These are phyloP conservation scores for Lactarius sanguifluus DNA, from an alignment of 768 basidiomycete genomes.

Conservation along the genomic window DNA sequence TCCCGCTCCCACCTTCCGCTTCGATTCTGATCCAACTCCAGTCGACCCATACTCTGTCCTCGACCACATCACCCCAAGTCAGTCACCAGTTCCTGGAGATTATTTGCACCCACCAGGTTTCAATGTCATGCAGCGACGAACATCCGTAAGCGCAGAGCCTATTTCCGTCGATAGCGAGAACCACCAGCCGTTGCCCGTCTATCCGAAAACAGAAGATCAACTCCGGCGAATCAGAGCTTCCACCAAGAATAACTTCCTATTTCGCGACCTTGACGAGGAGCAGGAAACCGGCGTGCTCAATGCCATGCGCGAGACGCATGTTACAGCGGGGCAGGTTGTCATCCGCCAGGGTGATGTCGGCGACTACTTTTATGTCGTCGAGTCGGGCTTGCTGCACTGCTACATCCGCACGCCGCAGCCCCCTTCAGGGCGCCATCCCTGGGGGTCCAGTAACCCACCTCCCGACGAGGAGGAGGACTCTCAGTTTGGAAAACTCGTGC, in stretches of 20 bases:
- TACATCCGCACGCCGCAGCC: conserved; percentile 71
- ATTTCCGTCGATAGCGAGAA: conserved; percentile 75
- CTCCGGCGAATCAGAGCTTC: conserved; percentile 83
- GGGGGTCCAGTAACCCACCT: conserved; percentile 50
- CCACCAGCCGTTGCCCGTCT: conserved; percentile 70
- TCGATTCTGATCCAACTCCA: conserved; percentile 56
- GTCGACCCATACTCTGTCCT: conserved; percentile 44
- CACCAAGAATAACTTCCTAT: conserved; percentile 88
- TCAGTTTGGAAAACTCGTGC: conserved; percentile 77
- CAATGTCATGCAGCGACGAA: conserved; percentile 84
- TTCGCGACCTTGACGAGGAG: conserved; percentile 95
- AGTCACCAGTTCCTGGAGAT: conserved; percentile 50
- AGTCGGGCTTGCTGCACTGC: conserved; percentile 81
- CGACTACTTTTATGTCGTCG: conserved; percentile 97
- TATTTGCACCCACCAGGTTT: conserved; percentile 72
- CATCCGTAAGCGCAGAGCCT: conserved; percentile 95
- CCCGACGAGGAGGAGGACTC: conserved; percentile 50
- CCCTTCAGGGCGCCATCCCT: conserved; percentile 41
- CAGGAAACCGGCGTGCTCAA: conserved; percentile 90
- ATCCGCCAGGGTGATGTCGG: conserved; percentile 97
- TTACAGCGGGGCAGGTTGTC: conserved; percentile 77
- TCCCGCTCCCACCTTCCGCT: conserved; percentile 55
- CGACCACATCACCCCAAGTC: conserved; percentile 34
- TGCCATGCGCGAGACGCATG: conserved; percentile 89
- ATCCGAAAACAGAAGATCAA: conserved; percentile 80